These are phyloP conservation scores for Tricholoma terreum DNA, from an alignment of 768 basidiomycete species.

Conservation along the genomic window DNA sequence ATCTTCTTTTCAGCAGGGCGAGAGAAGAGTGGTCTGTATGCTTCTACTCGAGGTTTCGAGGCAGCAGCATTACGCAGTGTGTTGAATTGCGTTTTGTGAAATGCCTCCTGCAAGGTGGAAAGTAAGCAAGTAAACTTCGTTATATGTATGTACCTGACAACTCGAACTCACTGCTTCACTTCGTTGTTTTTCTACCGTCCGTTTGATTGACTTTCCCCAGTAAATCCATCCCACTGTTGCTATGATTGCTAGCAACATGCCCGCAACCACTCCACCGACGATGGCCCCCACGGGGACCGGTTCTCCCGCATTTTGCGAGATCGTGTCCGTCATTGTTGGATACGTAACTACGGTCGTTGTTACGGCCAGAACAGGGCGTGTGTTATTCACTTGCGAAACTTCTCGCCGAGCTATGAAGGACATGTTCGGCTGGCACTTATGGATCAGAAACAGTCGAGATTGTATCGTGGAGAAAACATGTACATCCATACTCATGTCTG, in stretches of 20 bases:
- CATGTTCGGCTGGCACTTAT: background rate
- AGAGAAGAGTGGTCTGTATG: conserved; percentile 28
- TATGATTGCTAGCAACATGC: conserved; percentile 43
- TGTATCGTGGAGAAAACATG: background rate
- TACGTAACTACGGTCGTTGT: conserved; percentile 13
- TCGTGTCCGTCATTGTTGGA: conserved; percentile 5
- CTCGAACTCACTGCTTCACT: conserved; percentile 17
- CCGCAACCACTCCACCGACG: conserved; percentile 47
- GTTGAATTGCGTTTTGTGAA: conserved; percentile 33
- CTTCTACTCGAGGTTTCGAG: conserved; percentile 18
- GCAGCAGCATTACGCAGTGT: conserved; percentile 39
- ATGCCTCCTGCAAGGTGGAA: conserved; percentile 18
- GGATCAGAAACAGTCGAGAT: background rate
- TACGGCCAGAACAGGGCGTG: background rate
- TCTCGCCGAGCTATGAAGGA: background rate
- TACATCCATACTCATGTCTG: background rate
- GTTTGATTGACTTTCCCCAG: conserved; percentile 44
- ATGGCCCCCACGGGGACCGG: conserved; percentile 47
- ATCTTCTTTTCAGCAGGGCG: conserved; percentile 33
- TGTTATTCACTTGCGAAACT: background rate
- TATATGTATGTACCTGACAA: background rate
- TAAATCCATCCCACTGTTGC: conserved; percentile 43
- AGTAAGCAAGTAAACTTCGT: background rate
- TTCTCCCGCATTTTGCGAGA: conserved; percentile 6
- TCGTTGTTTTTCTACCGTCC: conserved; percentile 28